Evolutionary conservation across 2,329 filamentous ascomycete genomes (phyloP).

Genomic region (Periconia sp.): DNA sequence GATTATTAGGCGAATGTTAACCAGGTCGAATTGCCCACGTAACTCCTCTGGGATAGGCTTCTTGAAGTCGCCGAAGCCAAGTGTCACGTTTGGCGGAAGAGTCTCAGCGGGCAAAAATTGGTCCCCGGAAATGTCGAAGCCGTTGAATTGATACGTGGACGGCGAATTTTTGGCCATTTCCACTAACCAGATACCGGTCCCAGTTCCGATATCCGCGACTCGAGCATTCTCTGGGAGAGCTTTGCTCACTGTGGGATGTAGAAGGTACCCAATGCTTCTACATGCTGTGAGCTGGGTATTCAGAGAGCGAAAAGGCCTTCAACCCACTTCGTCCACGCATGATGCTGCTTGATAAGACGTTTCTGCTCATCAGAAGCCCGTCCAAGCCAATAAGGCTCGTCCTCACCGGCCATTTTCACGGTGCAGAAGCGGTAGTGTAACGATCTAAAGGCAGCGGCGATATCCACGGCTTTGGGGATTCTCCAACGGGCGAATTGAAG

Average conservation of each 20-base stretch:
- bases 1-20: conserved; percentile 39
- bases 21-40: conserved; percentile 33
- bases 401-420: not conserved
- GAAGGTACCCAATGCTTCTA: conserved; percentile 33
- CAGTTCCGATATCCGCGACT: conserved; percentile 39
- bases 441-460: no score
- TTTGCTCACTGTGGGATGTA: conserved; percentile 26
- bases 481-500: no score
- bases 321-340: conserved; percentile 30
- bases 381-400: conserved; percentile 36
- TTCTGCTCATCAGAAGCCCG: conserved; percentile 33
- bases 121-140: conserved; percentile 36
- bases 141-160: conserved; percentile 27
- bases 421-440: not conserved
- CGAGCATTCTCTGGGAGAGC: conserved; percentile 25
- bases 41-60: conserved; percentile 32
- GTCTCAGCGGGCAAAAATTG: conserved; percentile 23
- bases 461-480: no score
- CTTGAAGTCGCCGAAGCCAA: conserved; percentile 32
- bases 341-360: conserved; percentile 34
- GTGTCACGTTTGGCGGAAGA: conserved; percentile 28
- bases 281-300: not conserved
- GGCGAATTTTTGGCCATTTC: conserved; percentile 27
- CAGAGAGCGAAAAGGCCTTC: not conserved
- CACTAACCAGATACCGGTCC: conserved; percentile 38